Evolutionary conservation across 2,329 filamentous ascomycete species (phyloP), one percentile per base, ranked within the genome.

Genomic region (Sarocladium oryzae): DNA sequence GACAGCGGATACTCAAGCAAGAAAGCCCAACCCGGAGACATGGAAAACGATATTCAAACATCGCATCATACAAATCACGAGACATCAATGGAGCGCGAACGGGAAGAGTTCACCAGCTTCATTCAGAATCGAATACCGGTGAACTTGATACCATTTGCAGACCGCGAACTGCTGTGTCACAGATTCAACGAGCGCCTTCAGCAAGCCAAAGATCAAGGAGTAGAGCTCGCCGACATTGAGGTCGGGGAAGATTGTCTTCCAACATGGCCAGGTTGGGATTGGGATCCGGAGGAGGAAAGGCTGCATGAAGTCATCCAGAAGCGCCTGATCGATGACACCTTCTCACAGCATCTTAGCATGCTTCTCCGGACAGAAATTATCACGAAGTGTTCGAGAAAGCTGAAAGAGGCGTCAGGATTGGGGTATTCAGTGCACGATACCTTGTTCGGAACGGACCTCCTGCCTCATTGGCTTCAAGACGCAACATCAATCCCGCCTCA

Each of bases 211-310:
- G 38, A 33, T 13, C 24, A 41, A 18, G 28, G 38, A 3, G 20
- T 43, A 4, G 15, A 10, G 15, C 28, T 51, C 15, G 5, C 23
- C 23, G 37, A 51, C 18, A 20, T 51, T 13, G 11, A 26, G 10
- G 24, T 43, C 15, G 50, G 36, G 3, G 50, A 43, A 11, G 50
- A 49, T 16, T 37, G 33, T 18, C 52, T 69, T 32, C 64, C 65
- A 2, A 56, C 57, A 3, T 68, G 64, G 66, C 36, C 41, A 3
- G 52, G 49, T 3, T 37, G 37, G 35, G 32, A 32, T 35, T 50
- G 49, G 49, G 32, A 40, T 18, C 49, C 49, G 5, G 35, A 26
- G 32, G 18, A 2, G 9, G 16, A 50, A 11, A 40, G 26, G 5
- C 49, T 50, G 11, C 21, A 38, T 7, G 15, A 11, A 11, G 13